Percentiles rank a stretch among this genome's conserved stretches.
phyloP scores from a whole-genome alignment of 140 eudicot genomes.

The Artemisia princeps region DNA sequence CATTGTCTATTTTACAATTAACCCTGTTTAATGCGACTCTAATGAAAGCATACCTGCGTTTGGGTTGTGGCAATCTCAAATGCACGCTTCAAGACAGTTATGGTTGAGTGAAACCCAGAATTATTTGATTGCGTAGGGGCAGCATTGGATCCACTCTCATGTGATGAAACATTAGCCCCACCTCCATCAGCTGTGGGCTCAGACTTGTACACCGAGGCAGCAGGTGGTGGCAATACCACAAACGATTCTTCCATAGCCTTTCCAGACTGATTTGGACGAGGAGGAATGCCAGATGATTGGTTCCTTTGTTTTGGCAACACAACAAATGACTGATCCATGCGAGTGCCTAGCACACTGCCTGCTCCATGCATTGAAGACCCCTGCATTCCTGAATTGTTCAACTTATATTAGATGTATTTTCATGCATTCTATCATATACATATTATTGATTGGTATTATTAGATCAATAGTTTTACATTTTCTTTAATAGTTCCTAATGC shows the following conservation, averaged over 20 bases:
- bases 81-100: conserved; percentile 82
- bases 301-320: conserved; percentile 79
- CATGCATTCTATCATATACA: neutral
- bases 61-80: conserved; percentile 87
- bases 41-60: conserved; percentile 43
- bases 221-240: conserved; percentile 94
- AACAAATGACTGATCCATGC: conserved; percentile 85
- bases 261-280: conserved; percentile 68
- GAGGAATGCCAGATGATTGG: conserved; percentile 46
- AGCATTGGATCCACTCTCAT: conserved; percentile 41
- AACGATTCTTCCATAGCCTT: conserved; percentile 92
- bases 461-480: no score
- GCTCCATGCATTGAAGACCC: no score
- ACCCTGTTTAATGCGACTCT: no score
- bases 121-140: conserved; percentile 37
- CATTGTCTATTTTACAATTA: no score
- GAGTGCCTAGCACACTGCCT: conserved; percentile 17
- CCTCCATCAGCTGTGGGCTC: conserved; percentile 39
- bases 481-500: no score
- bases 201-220: conserved; percentile 74
- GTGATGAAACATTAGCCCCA: conserved; percentile 41
- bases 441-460: no score
- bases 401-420: conserved; percentile 7
- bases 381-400: neutral
- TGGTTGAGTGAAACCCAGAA: conserved; percentile 82